Evolutionary conservation across 192 early-diverging fungal species (phyloP).

Genomic region (Entomortierella lignicola): DNA sequence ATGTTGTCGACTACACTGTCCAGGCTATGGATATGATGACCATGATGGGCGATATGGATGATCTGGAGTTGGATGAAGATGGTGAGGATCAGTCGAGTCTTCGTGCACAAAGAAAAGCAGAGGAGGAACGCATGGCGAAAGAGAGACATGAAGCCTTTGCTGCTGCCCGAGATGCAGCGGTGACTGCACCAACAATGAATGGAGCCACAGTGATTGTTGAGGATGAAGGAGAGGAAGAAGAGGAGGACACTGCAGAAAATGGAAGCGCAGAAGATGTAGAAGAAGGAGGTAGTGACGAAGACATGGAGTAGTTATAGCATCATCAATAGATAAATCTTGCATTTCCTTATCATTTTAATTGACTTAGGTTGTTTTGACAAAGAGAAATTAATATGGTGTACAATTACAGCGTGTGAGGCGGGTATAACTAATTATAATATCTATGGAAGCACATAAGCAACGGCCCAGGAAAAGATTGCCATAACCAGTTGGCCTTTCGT

Average conservation of each 20-base stretch:
- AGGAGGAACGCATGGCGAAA: conserved; percentile 44
- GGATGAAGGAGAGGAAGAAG: conserved; percentile 9
- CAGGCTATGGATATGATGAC: conserved; percentile 82
- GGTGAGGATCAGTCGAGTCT: conserved; percentile 13
- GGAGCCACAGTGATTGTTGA: background rate
- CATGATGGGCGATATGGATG: conserved; percentile 54
- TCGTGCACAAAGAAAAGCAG: conserved; percentile 36
- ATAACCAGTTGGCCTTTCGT: conserved; percentile 18
- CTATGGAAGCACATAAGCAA: conserved; percentile 36
- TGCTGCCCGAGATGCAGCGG: conserved; percentile 24
- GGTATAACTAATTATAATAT: background rate
- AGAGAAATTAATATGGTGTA: background rate
- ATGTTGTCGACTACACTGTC: conserved; percentile 90
- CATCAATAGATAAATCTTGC: conserved; percentile 44
- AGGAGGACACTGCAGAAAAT: conserved; percentile 11
- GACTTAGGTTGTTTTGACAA: background rate
- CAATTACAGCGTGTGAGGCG: background rate
- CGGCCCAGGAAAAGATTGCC: conserved; percentile 42
- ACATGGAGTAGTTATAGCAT: conserved; percentile 42
- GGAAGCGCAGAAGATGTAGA: conserved; percentile 10
- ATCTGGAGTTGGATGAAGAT: conserved; percentile 29
- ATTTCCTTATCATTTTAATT: conserved; percentile 14
- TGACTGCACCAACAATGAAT: background rate
- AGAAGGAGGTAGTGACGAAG: conserved; percentile 43
- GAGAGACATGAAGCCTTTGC: conserved; percentile 49